These are phyloP conservation scores for Lentinula boryana DNA, from an alignment of 768 basidiomycete genomes.

Conservation along the genomic window DNA sequence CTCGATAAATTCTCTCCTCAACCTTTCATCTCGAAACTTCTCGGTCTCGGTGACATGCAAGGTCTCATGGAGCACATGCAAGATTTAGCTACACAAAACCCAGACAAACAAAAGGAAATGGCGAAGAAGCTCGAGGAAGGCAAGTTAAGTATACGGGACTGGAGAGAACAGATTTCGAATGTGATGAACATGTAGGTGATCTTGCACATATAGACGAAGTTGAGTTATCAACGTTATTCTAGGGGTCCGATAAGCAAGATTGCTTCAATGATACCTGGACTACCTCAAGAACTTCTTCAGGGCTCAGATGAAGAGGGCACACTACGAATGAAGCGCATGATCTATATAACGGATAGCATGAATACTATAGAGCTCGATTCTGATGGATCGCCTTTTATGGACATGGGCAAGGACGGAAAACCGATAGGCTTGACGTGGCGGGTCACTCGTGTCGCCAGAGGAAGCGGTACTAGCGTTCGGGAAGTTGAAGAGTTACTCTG, in stretches of 20 bases:
- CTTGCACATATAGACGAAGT: conserved; percentile 5
- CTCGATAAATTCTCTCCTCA: conserved; percentile 94
- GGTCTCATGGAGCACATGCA: conserved; percentile 99
- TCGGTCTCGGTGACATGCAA: conserved; percentile 95
- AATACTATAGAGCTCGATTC: conserved; percentile 89
- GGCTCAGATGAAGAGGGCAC: conserved; percentile 94
- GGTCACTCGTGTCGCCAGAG: conserved; percentile 83
- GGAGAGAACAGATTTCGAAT: conserved; percentile 95
- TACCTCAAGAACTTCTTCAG: conserved; percentile 85
- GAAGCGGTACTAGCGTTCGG: conserved; percentile 89
- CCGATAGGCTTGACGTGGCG: conserved; percentile 86
- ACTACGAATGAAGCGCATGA: conserved; percentile 91
- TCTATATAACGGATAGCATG: conserved; percentile 99
- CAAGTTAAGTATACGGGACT: conserved; percentile 93
- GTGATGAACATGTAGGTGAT: conserved; percentile 92
- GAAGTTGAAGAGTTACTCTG: conserved; percentile 98
- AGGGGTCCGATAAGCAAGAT: conserved; percentile 99
- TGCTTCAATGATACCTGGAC: conserved; percentile 97
- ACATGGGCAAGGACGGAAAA: conserved; percentile 75
- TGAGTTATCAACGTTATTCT: conserved; percentile 8
- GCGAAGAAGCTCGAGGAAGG: conserved; percentile 97
- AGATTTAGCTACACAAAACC: conserved; percentile 87
- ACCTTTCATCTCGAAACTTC: conserved; percentile 94
- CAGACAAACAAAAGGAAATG: conserved; percentile 97
- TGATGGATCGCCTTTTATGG: conserved; percentile 89